Evolutionary conservation across 2,329 filamentous ascomycete species (phyloP).

Genomic region (Xylaria sp.): DNA sequence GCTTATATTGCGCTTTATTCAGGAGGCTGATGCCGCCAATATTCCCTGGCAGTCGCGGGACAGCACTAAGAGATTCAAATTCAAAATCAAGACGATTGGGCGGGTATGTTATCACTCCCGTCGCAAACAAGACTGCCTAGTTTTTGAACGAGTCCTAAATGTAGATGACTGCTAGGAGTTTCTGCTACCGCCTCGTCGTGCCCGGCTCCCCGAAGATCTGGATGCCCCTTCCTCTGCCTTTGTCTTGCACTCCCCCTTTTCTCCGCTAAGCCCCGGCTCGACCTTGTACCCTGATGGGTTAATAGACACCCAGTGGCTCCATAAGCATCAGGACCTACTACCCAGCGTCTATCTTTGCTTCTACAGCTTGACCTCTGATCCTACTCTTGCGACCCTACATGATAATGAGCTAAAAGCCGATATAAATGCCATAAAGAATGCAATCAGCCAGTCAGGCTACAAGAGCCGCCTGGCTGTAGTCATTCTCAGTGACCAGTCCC

Average conservation of each 20-base stretch:
- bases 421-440: conserved; percentile 79
- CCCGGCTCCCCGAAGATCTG: conserved; percentile 63
- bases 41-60: conserved; percentile 75
- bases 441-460: conserved; percentile 76
- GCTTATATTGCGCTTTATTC: conserved; percentile 73
- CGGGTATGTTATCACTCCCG: conserved; percentile 72
- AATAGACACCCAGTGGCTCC: conserved; percentile 82
- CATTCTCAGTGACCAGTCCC: conserved; percentile 76
- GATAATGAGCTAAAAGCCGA: conserved; percentile 91
- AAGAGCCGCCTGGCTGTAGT: conserved; percentile 82
- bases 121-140: conserved; percentile 1
- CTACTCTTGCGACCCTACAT: conserved; percentile 77
- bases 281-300: conserved; percentile 90
- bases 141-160: conserved; percentile 24
- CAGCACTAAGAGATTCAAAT: conserved; percentile 64
- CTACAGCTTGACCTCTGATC: conserved; percentile 79
- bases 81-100: conserved; percentile 78
- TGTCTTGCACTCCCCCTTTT: conserved; percentile 89
- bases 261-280: conserved; percentile 86
- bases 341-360: conserved; percentile 85
- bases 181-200: conserved; percentile 67
- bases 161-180: conserved; percentile 57
- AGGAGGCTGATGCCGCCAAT: conserved; percentile 71
- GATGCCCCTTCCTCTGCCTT: conserved; percentile 60
- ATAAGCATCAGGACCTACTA: conserved; percentile 87